phyloP scores from a whole-genome alignment of 208 protist species.

The Leishmania tropica region DNA sequence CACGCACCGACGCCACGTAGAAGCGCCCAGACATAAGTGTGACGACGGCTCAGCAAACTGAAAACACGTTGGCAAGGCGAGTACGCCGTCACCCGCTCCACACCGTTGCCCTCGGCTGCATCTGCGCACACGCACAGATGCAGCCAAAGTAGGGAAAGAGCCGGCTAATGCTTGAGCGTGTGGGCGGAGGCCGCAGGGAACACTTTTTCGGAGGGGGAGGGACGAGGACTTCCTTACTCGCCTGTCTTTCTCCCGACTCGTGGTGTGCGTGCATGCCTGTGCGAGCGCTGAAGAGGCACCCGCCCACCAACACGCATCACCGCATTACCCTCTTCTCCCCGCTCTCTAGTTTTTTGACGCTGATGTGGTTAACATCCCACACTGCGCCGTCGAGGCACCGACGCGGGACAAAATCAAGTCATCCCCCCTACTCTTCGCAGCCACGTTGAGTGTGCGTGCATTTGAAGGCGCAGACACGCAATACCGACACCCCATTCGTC shows the following conservation, averaged over 20 bases:
- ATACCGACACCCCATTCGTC: neutral
- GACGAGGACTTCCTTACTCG: too few relatives aligned
- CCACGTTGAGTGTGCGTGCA: neutral
- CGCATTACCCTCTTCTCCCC: neutral
- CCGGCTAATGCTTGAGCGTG: too few relatives aligned
- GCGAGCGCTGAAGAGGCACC: neutral
- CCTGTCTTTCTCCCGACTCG: too few relatives aligned
- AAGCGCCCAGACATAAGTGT: neutral
- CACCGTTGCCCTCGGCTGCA: neutral
- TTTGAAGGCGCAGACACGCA: neutral
- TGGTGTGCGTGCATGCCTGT: neutral
- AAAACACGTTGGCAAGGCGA: neutral
- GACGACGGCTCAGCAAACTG: too few relatives aligned
- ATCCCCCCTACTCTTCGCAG: neutral
- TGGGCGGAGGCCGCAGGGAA: too few relatives aligned
- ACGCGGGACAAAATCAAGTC: too few relatives aligned
- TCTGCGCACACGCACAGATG: neutral
- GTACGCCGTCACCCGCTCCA: too few relatives aligned
- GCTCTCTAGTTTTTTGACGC: too few relatives aligned
- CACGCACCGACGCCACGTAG: too few relatives aligned
- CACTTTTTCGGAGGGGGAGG: too few relatives aligned
- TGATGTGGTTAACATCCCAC: neutral
- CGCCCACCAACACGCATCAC: neutral
- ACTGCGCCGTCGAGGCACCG: too few relatives aligned
- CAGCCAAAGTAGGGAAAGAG: neutral